Evolutionary conservation across 2,329 filamentous ascomycete genomes (phyloP), one percentile per base, ranked within the genome.

Genomic region (Exophiala oligosperma): DNA sequence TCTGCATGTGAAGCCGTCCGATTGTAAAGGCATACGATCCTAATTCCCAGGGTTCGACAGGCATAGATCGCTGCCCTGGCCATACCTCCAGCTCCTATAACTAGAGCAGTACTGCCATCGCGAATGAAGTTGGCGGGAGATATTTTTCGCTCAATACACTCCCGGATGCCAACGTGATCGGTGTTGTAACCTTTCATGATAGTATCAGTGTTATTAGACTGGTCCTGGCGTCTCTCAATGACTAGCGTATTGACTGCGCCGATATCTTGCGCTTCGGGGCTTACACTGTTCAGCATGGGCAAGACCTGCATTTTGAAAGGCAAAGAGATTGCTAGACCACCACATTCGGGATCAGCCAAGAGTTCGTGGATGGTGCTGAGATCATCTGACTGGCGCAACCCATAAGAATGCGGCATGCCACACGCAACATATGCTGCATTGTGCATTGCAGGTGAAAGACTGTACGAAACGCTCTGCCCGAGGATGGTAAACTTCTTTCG

Each of bases 141-240:
- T 7, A 71, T 58, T 49, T 66, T 62, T n/a, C 61, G 59, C 21
- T 66, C 26, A 6, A 70, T 65, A 50, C 68, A 70, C 23, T 65
- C 60, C 24, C 62, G 53, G 23, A 71, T 64, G 11, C 69, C 69
- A 6, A 71, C 66, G 26, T 67, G 64, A 54, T 71, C 69, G 0
- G 69, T 69, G 44, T 71, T 71, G 64, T 5, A 64, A 61, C n/a
- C 35, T 28, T 40, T 83, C 82, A 6, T 6, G 32, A 35, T 35
- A 35, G 4, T 9, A 5, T 35, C 7, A 35, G 6, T 9, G 4
- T 35, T 2, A 91, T 83, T 0, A 84, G 83, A 0, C 89, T 88
- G 1, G 85, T 26, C 35, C 40, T 49, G 21, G 2, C 49, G 51
- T 11, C 40, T 14, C 26, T 23, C 43, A 11, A 29, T 7, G 9